Percentiles rank a stretch among this genome's conserved stretches.
These are phyloP conservation scores for Arachnomyces sp. DNA, from an alignment of 2,329 filamentous ascomycete genomes.

Conservation along the genomic window DNA sequence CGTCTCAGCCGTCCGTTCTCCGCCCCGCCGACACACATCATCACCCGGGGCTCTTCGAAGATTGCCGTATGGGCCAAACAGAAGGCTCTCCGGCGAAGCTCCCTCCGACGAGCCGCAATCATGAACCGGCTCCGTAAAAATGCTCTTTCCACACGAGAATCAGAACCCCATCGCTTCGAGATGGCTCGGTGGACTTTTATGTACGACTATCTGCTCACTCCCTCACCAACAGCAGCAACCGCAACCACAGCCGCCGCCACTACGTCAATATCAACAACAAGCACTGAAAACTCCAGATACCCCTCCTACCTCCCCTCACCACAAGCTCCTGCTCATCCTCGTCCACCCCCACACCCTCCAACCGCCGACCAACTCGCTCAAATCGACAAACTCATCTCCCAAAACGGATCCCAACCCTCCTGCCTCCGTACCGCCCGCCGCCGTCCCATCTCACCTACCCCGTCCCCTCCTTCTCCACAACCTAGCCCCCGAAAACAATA, in stretches of 20 bases:
- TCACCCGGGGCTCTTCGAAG: slow-evolving; percentile 46
- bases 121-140: slow-evolving; percentile 32
- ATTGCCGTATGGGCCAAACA: slow-evolving; percentile 39
- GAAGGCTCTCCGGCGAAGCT: slow-evolving; percentile 25
- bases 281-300: not conserved
- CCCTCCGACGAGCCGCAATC: slow-evolving; percentile 39
- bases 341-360: slow-evolving; percentile 1
- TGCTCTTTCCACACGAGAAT: slow-evolving; percentile 10
- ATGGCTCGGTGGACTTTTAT: slow-evolving; percentile 13
- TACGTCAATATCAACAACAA: not conserved
- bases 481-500: slow-evolving; percentile 14
- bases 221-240: not conserved
- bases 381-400: not conserved
- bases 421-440: not conserved
- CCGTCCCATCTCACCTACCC: not conserved
- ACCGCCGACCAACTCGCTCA: no score
- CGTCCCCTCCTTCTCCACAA: slow-evolving; percentile 4
- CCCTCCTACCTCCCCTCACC: not conserved
- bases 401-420: not conserved
- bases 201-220: not conserved
- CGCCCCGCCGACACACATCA: slow-evolving; percentile 61
- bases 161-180: slow-evolving; percentile 14
- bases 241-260: not conserved
- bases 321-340: slow-evolving; percentile 1
- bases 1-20: slow-evolving; percentile 63